Percentiles rank a stretch among this genome's conserved stretches.
These are phyloP conservation scores for Furcasterigmium furcatum DNA, from an alignment of 2,329 filamentous ascomycete genomes.

Conservation along the genomic window DNA sequence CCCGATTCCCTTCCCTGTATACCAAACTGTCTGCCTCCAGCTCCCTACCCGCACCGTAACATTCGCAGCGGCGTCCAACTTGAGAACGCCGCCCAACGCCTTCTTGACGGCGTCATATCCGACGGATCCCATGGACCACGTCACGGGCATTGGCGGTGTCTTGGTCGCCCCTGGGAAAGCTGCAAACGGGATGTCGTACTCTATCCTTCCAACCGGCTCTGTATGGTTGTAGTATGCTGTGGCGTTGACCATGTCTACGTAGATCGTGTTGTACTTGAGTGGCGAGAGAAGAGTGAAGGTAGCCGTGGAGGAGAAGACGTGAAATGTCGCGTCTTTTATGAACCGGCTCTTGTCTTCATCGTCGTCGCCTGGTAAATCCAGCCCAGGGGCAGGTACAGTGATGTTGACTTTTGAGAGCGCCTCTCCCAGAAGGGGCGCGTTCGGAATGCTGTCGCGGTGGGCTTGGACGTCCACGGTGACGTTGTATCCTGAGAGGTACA, in stretches of 20 bases:
- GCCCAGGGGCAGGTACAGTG: slow-evolving; percentile 66
- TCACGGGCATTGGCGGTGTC: slow-evolving; percentile 77
- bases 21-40: slow-evolving; percentile 73
- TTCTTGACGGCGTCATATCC: slow-evolving; percentile 79
- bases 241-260: slow-evolving; percentile 77
- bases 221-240: slow-evolving; percentile 82
- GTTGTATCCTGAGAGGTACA: slow-evolving; percentile 86
- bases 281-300: slow-evolving; percentile 82
- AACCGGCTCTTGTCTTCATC: slow-evolving; percentile 58
- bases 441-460: slow-evolving; percentile 70
- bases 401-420: slow-evolving; percentile 71
- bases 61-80: slow-evolving; percentile 73
- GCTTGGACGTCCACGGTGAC: slow-evolving; percentile 72
- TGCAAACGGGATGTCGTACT: slow-evolving; percentile 70
- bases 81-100: slow-evolving; percentile 76
- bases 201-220: slow-evolving; percentile 72
- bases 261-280: slow-evolving; percentile 67
- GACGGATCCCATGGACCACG: slow-evolving; percentile 72
- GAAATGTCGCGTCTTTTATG: slow-evolving; percentile 81
- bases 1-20: slow-evolving; percentile 66
- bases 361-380: slow-evolving; percentile 54
- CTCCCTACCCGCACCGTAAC: slow-evolving; percentile 72
- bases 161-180: slow-evolving; percentile 71
- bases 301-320: slow-evolving; percentile 82
- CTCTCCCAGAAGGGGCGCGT: slow-evolving; percentile 67